Conservation (phyloP, 1,284 basidiomycete genomes). For the Pterulicium gracile region DNA sequence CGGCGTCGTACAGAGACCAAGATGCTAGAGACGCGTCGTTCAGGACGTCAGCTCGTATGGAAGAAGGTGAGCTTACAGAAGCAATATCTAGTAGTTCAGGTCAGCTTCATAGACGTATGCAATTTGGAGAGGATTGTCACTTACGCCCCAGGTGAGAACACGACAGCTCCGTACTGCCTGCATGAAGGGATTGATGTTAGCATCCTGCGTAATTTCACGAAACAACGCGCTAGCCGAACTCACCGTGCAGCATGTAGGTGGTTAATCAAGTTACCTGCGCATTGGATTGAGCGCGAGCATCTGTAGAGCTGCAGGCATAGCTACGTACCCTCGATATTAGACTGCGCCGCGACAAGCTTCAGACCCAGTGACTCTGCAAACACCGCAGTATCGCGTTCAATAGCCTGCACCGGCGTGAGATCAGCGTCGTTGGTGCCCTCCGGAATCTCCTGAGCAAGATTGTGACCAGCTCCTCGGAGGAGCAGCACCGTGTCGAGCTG, state of each 20-base stretch:
- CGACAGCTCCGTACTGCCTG: background rate
- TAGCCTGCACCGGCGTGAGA: background rate
- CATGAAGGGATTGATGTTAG: background rate
- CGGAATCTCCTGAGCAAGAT: background rate
- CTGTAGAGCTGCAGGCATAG: background rate
- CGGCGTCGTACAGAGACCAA: background rate
- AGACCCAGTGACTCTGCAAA: background rate
- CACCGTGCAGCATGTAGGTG: background rate
- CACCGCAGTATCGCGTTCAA: background rate
- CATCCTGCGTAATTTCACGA: background rate
- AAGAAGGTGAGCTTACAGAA: background rate
- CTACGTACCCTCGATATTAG: background rate
- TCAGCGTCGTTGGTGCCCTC: background rate
- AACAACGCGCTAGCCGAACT: background rate
- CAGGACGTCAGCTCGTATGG: background rate
- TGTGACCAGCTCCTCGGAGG: background rate
- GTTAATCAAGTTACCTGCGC: background rate
- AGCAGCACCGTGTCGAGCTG: background rate
- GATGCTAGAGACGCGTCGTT: background rate
- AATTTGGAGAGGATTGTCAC: background rate
- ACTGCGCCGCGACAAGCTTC: background rate
- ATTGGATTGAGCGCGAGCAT: background rate
- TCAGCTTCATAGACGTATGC: background rate
- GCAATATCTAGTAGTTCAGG: background rate
- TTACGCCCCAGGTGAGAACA: background rate